These are phyloP conservation scores for Aspergillus avenaceus DNA, from an alignment of 495 filamentous ascomycete genomes.

Conservation along the genomic window DNA sequence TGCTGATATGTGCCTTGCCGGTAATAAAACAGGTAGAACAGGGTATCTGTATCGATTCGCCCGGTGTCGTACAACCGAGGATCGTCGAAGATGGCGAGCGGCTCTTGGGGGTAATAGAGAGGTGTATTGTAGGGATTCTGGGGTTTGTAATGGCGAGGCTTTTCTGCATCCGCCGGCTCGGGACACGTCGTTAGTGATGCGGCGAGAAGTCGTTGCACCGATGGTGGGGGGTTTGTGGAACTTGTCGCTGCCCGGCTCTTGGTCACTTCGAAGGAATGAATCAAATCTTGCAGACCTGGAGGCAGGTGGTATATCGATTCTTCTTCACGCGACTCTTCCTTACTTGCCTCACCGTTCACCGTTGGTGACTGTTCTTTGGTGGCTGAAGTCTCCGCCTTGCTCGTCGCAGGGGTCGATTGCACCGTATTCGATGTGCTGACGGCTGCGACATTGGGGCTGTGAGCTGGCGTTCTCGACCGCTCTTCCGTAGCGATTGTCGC, in stretches of 20 bases:
- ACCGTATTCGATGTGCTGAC: constrained; percentile 27
- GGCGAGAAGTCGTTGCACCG: constrained; percentile 67
- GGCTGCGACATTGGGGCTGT: constrained; percentile 30
- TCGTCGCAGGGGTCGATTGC: constrained; percentile 39
- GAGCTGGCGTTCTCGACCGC: constrained; percentile 48
- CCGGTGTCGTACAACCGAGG: constrained; percentile 70
- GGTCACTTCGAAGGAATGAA: constrained; percentile 84
- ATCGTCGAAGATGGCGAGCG: constrained; percentile 84
- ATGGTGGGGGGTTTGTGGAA: constrained; percentile 46
- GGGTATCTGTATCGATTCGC: constrained; percentile 86
- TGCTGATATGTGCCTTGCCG: constrained; percentile 94
- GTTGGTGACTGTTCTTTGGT: constrained; percentile 28
- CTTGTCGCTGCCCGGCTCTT: constrained; percentile 56
- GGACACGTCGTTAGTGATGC: constrained; percentile 68
- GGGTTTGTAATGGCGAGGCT: constrained; percentile 78
- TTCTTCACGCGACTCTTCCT: constrained; percentile 26
- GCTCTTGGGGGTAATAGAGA: constrained; percentile 86
- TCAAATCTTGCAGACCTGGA: constrained; percentile 78
- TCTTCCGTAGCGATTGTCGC: constrained; percentile 34
- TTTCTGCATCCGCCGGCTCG: constrained; percentile 72
- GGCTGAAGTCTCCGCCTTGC: constrained; percentile 35
- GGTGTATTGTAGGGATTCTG: constrained; percentile 74
- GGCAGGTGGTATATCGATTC: constrained; percentile 97
- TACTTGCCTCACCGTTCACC: constrained; percentile 35
- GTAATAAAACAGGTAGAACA: constrained; percentile 99